Percentiles rank a stretch among this genome's conserved stretches.
Conservation (phyloP, 2,329 filamentous ascomycete genomes). For the Neocatenulostroma microsporum region DNA sequence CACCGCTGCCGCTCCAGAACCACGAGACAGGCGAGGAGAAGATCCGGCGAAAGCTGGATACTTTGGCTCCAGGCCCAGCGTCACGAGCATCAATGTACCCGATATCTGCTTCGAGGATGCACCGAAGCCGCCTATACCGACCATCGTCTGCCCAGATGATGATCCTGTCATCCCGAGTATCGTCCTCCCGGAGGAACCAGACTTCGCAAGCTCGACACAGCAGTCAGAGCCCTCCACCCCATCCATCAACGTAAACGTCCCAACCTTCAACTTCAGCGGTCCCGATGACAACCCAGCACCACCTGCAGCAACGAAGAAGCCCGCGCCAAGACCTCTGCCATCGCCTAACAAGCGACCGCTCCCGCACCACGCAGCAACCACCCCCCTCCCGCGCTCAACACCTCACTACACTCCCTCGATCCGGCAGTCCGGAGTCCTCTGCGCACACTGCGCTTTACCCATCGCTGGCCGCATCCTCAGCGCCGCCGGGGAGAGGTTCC, state of each 20-base stretch:
- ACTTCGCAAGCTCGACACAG: constrained; percentile 28
- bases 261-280: constrained; percentile 17
- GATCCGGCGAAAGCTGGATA: too few species aligned
- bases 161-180: constrained; percentile 22
- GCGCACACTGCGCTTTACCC: constrained; percentile 72
- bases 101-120: neutral
- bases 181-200: constrained; percentile 28
- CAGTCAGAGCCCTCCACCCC: constrained; percentile 13
- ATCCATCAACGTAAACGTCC: constrained; percentile 17
- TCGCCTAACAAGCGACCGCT: constrained; percentile 38
- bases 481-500: constrained; percentile 74
- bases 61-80: too few species aligned
- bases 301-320: constrained; percentile 13
- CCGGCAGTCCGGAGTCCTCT: constrained; percentile 58
- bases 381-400: constrained; percentile 29
- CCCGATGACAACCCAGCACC: constrained; percentile 10
- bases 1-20: constrained; percentile 15
- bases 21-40: too few species aligned
- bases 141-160: constrained; percentile 47
- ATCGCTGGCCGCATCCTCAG: constrained; percentile 89
- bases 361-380: constrained; percentile 26
- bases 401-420: constrained; percentile 40
- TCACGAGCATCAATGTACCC: neutral
- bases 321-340: constrained; percentile 38
- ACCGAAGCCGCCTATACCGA: constrained; percentile 33